Conservation (phyloP, 371 early-diverging fungal species). For the Mucor lusitanicus region DNA sequence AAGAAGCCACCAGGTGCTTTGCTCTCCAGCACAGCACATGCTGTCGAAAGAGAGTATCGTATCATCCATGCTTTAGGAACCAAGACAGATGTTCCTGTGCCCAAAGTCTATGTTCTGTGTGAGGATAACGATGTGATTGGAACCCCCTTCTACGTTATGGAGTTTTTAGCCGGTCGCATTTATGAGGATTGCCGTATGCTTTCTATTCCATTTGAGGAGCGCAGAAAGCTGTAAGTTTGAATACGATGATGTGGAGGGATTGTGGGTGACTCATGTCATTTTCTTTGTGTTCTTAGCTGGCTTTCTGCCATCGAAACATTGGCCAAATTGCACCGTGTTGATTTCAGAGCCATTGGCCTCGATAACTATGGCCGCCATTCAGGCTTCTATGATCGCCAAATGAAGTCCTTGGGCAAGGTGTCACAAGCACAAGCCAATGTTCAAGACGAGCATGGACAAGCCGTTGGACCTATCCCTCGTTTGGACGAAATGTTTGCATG, state of each 20-base stretch:
- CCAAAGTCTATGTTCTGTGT: slow-evolving; percentile 83
- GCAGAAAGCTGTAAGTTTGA: slow-evolving; percentile 43
- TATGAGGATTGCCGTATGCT: slow-evolving; percentile 69
- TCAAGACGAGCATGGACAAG: slow-evolving; percentile 56
- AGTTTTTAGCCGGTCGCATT: slow-evolving; percentile 89
- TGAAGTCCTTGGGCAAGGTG: slow-evolving; percentile 69
- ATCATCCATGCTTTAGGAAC: slow-evolving; percentile 79
- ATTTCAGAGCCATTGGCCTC: slow-evolving; percentile 68
- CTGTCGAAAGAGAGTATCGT: slow-evolving; percentile 89
- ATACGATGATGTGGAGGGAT: background rate
- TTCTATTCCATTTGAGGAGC: slow-evolving; percentile 57
- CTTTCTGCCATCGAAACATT: slow-evolving; percentile 75
- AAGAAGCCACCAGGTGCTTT: slow-evolving; percentile 92
- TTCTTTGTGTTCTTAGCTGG: slow-evolving; percentile 42
- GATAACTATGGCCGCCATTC: slow-evolving; percentile 64
- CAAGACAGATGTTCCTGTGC: slow-evolving; percentile 84
- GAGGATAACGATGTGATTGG: slow-evolving; percentile 79
- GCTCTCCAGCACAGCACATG: slow-evolving; percentile 85
- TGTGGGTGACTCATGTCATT: background rate
- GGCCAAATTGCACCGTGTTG: slow-evolving; percentile 79
- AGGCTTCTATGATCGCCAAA: slow-evolving; percentile 87
- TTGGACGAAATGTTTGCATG: slow-evolving; percentile 74
- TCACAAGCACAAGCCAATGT: slow-evolving; percentile 70
- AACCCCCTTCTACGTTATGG: slow-evolving; percentile 95
- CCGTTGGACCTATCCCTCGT: slow-evolving; percentile 71